Conservation (phyloP, 1,284 basidiomycete species). For the Chiua sp. region DNA sequence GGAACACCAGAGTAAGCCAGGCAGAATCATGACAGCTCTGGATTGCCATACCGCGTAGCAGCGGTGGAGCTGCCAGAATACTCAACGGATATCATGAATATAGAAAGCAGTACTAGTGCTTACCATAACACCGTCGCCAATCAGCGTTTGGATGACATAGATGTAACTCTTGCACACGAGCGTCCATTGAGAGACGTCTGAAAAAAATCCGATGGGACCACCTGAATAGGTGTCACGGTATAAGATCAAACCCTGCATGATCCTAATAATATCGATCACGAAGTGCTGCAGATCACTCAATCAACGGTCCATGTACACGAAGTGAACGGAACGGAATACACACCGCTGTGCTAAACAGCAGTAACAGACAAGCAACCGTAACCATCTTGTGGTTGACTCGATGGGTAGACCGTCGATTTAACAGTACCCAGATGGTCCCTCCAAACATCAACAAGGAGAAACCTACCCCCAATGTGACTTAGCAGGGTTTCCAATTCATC, state of each 20-base stretch:
- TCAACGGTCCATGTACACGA: background rate
- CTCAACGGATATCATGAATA: background rate
- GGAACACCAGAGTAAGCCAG: background rate
- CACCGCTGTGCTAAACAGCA: background rate
- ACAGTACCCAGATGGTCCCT: constrained; percentile 1
- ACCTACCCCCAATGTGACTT: background rate
- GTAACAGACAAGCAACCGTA: background rate
- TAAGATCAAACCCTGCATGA: background rate
- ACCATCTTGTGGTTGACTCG: background rate
- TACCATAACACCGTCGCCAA: background rate
- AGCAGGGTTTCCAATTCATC: background rate
- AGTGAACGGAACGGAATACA: background rate
- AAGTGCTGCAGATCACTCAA: background rate
- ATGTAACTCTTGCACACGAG: background rate
- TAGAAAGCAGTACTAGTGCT: background rate
- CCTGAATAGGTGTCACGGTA: background rate
- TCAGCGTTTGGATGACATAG: background rate
- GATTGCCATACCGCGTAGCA: background rate
- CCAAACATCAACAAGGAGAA: constrained; percentile 6
- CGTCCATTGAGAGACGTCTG: background rate
- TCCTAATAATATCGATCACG: background rate
- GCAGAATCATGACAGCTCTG: background rate
- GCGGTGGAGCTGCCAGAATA: background rate
- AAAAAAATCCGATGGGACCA: background rate
- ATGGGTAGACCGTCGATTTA: background rate